phyloP scores from a whole-genome alignment of 805 yeast species.

The Monosporozyma aquatica region DNA sequence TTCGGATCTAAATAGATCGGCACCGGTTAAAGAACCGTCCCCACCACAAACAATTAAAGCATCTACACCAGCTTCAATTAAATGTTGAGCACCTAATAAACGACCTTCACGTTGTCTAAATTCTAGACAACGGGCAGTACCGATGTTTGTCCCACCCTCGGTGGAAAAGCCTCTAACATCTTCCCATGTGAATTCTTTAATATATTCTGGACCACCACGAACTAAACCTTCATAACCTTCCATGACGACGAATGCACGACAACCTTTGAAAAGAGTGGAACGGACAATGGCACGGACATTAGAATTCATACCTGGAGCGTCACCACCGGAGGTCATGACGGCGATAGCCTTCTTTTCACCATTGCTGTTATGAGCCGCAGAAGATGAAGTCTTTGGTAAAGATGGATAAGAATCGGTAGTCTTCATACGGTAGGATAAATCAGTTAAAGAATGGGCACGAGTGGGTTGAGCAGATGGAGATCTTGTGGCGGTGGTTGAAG shows the following conservation, averaged over 20 bases:
- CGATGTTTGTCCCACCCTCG: constrained; percentile 69
- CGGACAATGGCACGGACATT: constrained; percentile 66
- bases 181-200: constrained; percentile 59
- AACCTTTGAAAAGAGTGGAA: constrained; percentile 54
- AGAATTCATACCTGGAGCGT: constrained; percentile 76
- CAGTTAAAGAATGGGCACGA: constrained; percentile 19
- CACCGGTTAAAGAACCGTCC: constrained; percentile 77
- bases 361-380: background rate
- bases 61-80: constrained; percentile 65
- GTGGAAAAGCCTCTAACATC: constrained; percentile 65
- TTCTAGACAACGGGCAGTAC: constrained; percentile 66
- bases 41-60: constrained; percentile 78
- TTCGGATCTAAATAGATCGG: constrained; percentile 65
- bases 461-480: constrained; percentile 10
- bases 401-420: constrained; percentile 17
- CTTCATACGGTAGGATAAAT: constrained; percentile 13
- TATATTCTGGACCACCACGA: constrained; percentile 44
- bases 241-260: constrained; percentile 57
- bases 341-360: constrained; percentile 42
- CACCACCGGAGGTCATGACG: constrained; percentile 78
- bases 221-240: constrained; percentile 74
- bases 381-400: constrained; percentile 14
- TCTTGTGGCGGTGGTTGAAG: constrained; percentile 3
- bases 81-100: constrained; percentile 51
- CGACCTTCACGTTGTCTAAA: constrained; percentile 62